phyloP scores from a whole-genome alignment of 371 early-diverging fungal genomes.

The Smittium culicis region DNA sequence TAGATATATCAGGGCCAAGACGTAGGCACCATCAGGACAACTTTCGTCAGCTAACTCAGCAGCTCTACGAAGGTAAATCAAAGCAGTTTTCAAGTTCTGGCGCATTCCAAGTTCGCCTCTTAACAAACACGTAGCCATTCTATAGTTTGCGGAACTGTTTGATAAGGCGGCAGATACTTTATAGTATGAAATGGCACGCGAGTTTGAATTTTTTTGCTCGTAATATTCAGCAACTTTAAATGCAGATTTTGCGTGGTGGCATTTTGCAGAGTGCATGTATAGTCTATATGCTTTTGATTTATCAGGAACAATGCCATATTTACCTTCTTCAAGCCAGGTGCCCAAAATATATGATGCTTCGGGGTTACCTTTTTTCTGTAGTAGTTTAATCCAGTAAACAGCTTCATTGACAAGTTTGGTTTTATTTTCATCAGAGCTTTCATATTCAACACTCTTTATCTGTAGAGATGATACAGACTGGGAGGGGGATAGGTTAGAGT shows the following conservation, averaged over 20 bases:
- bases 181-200: conserved; percentile 56
- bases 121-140: conserved; percentile 41
- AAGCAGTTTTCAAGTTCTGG: conserved; percentile 45
- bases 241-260: conserved; percentile 34
- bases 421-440: conserved; percentile 20
- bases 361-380: conserved; percentile 47
- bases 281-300: conserved; percentile 34
- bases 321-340: conserved; percentile 48
- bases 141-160: conserved; percentile 51
- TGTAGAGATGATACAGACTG: conserved; percentile 9
- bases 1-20: conserved; percentile 45
- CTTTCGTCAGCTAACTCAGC: conserved; percentile 44
- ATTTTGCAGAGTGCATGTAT: conserved; percentile 31
- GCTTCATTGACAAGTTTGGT: conserved; percentile 41
- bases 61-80: conserved; percentile 54
- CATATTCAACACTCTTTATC: conserved; percentile 6
- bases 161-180: conserved; percentile 56
- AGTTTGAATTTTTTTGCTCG: conserved; percentile 44
- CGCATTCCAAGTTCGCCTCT: conserved; percentile 47
- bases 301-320: conserved; percentile 40
- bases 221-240: conserved; percentile 41
- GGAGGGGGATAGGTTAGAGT: conserved; percentile 11
- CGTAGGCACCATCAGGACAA: conserved; percentile 54
- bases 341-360: conserved; percentile 57
- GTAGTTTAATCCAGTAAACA: conserved; percentile 50